Base-by-base conservation (phyloP, 2,329 filamentous ascomycete species). In the Pseudogymnoascus sp. region DNA sequence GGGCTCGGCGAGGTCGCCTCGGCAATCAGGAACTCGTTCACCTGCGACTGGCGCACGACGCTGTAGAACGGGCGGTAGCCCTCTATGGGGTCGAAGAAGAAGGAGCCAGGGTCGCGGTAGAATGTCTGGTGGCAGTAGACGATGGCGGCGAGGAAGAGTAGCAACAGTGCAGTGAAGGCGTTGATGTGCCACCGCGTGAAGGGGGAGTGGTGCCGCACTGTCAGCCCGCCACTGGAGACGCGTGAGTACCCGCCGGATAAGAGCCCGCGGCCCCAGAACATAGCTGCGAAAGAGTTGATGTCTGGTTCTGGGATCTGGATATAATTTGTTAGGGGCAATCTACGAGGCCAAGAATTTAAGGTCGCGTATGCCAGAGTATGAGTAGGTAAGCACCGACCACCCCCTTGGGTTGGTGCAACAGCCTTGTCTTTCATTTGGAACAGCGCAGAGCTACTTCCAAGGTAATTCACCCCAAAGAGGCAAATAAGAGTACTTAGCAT, bases 11-110 rank as follows among this genome's bases (percentile, higher is more conserved):
- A 43, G 11, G 43, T 37, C 11, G 34, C 60, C 34, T 65, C 63
- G 25, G 66, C 37, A 21, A 68, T 63, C 28, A 74, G 71, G 63
- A 71, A 72, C 11, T 63, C 54, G 25, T 70, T 65, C 2, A 67
- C 72, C 62, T 73, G 62, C 11, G 67, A 60, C 11, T 69, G 63
- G 54, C 72, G 67, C n/a, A 68, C 13, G 63, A 64, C 28, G 8
- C 69, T 72, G 62, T 75, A 74, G 10, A 67, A 65, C n/a, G 63
- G 67, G 8, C 71, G 64, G 63, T 74, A 75, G 3, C 68, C 73
- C 19, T 66, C 65, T 19, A 63, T 60, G 16, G 68, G 68, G 48
- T 72, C 65, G 65, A 74, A 74, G 62, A 75, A 74, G 34, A 66
- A 64, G 34, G 73, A 75, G 1, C 72, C 72, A 7, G 73, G 73